Conservation (phyloP, 768 basidiomycete species). For the Collybiopsis confluens region DNA sequence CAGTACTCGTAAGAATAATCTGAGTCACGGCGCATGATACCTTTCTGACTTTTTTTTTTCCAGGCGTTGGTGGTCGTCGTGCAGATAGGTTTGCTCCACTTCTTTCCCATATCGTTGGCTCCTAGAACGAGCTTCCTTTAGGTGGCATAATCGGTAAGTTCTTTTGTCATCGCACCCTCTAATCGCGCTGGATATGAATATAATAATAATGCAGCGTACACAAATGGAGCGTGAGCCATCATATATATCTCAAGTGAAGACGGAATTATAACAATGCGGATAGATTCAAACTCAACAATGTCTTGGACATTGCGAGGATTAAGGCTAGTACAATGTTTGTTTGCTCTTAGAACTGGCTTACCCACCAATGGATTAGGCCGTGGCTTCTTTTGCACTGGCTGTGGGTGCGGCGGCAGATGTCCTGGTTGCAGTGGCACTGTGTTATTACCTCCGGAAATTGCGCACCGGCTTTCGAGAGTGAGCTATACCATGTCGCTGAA, state of each 20-base stretch:
- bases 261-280: too few relatives aligned
- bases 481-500: background rate
- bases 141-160: too few relatives aligned
- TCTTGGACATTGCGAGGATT: background rate
- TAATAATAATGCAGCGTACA: too few relatives aligned
- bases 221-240: too few relatives aligned
- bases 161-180: too few relatives aligned
- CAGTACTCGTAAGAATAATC: background rate
- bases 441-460: slow-evolving; percentile 53
- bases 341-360: background rate
- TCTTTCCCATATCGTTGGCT: too few relatives aligned
- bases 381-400: slow-evolving; percentile 50
- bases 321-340: background rate
- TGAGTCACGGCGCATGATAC: too few relatives aligned
- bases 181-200: too few relatives aligned
- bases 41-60: too few relatives aligned
- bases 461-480: slow-evolving; percentile 49
- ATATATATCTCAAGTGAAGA: background rate
- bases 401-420: slow-evolving; percentile 55
- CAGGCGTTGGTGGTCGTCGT: background rate
- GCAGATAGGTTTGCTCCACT: background rate
- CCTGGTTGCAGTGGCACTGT: slow-evolving; percentile 51
- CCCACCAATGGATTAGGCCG: slow-evolving; percentile 24
- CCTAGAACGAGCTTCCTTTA: too few relatives aligned
- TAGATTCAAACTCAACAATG: background rate